Percentiles rank a stretch among this genome's conserved stretches.
Conservation (phyloP, 2,329 filamentous ascomycete genomes). For the Daldinia sp. region DNA sequence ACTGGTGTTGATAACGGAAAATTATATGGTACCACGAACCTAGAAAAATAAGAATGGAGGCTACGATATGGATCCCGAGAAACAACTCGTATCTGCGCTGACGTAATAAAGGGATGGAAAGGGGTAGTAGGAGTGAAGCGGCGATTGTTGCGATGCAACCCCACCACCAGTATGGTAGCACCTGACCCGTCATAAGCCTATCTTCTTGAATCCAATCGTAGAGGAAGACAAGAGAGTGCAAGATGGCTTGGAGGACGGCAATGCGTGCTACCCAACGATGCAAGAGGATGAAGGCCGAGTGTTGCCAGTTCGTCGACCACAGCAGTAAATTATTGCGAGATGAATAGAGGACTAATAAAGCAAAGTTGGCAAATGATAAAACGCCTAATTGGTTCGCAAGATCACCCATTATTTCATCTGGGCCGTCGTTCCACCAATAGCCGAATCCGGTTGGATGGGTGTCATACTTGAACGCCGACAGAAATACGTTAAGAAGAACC, state of each 20-base stretch:
- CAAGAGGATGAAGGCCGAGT: slow-evolving; percentile 49
- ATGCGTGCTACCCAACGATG: slow-evolving; percentile 48
- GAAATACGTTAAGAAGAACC: slow-evolving; percentile 68
- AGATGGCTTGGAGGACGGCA: slow-evolving; percentile 38
- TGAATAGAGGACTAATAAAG: slow-evolving; percentile 47
- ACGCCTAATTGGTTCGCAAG: slow-evolving; percentile 44
- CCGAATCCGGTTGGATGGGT: background rate
- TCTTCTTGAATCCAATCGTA: slow-evolving; percentile 36
- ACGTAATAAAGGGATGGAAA: slow-evolving; percentile 41
- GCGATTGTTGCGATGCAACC: slow-evolving; percentile 47
- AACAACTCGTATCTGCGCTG: slow-evolving; percentile 34
- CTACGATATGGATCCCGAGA: slow-evolving; percentile 26
- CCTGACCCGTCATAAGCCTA: slow-evolving; percentile 1
- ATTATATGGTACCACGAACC: slow-evolving; percentile 50
- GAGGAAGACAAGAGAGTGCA: slow-evolving; percentile 41
- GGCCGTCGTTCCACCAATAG: slow-evolving; percentile 11
- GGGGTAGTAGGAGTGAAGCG: slow-evolving; percentile 41
- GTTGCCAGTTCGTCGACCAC: slow-evolving; percentile 50
- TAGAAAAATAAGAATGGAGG: slow-evolving; percentile 18
- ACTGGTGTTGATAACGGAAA: slow-evolving; percentile 13
- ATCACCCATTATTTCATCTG: slow-evolving; percentile 43
- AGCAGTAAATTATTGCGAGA: slow-evolving; percentile 51
- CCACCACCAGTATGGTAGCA: slow-evolving; percentile 48
- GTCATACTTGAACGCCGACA: slow-evolving; percentile 11
- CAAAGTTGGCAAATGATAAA: slow-evolving; percentile 44